Conservation (phyloP, 495 filamentous ascomycete genomes). For the Tuber magnatum region DNA sequence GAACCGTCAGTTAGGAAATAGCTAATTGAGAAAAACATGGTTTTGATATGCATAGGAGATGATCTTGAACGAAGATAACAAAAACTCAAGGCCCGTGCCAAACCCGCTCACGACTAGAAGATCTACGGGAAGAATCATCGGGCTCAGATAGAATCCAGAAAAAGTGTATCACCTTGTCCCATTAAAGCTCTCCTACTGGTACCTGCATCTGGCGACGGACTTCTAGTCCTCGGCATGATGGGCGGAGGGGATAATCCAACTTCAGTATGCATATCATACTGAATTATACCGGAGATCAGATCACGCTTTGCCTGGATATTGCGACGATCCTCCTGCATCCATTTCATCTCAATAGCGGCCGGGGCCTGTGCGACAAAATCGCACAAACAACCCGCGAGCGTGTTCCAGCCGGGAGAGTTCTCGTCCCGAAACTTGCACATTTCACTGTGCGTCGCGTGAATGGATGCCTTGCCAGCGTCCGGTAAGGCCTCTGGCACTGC, state of each 20-base stretch:
- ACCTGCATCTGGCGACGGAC: slow-evolving; percentile 20
- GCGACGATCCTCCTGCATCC: slow-evolving; percentile 44
- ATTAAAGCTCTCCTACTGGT: slow-evolving; percentile 7
- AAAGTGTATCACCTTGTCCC: slow-evolving; percentile 20
- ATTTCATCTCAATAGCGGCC: slow-evolving; percentile 52
- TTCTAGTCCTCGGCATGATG: slow-evolving; percentile 15
- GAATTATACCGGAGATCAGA: slow-evolving; percentile 23
- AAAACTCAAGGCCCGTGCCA: background rate
- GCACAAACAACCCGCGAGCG: slow-evolving; percentile 62
- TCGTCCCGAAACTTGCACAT: slow-evolving; percentile 81
- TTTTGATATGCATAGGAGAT: background rate
- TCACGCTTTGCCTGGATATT: slow-evolving; percentile 26
- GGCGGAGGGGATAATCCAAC: slow-evolving; percentile 15
- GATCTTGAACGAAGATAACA: background rate
- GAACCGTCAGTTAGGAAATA: slow-evolving; percentile 10
- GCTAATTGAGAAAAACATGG: background rate
- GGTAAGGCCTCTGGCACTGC: slow-evolving; percentile 63
- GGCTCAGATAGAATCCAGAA: slow-evolving; percentile 30
- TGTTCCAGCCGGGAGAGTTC: slow-evolving; percentile 64
- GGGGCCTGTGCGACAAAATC: slow-evolving; percentile 61
- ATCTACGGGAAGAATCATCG: slow-evolving; percentile 8
- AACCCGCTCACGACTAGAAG: background rate
- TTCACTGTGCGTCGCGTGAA: slow-evolving; percentile 74
- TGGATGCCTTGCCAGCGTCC: slow-evolving; percentile 67
- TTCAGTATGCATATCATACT: slow-evolving; percentile 18